A percentile compares a stretch with the other conserved stretches of the same genome.
phyloP scores from a whole-genome alignment of 495 filamentous ascomycete species.

The Hyaloscypha hepaticicola region DNA sequence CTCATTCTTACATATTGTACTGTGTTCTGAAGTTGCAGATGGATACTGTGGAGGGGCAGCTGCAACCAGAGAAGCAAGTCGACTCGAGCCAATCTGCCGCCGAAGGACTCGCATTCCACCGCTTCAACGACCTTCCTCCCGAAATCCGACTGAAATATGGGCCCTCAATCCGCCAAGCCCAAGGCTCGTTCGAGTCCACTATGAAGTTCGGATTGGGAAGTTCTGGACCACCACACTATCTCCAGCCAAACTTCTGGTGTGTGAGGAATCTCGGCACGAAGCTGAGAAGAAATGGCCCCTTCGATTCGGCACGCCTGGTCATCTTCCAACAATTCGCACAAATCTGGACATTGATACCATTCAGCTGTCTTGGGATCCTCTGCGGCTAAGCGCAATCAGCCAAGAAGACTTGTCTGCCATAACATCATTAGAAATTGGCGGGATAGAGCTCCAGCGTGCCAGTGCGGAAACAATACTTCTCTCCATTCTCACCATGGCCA shows the following conservation, averaged over 20 bases:
- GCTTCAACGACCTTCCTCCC: background rate
- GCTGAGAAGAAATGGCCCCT: background rate
- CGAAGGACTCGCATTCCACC: background rate
- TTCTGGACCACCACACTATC: background rate
- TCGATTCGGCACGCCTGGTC: background rate
- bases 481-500: background rate
- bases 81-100: background rate
- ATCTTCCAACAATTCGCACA: background rate
- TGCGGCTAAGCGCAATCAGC: background rate
- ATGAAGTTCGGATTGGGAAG: background rate
- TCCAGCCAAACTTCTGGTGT: background rate
- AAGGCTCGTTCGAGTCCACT: background rate
- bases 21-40: background rate
- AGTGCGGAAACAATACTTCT: background rate
- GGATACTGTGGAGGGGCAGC: background rate
- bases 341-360: background rate
- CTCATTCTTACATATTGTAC: background rate
- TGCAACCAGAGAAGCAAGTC: too few species aligned
- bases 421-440: background rate
- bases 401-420: slow-evolving; percentile 1
- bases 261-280: background rate
- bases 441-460: background rate
- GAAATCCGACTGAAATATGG: background rate
- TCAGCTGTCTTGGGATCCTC: background rate
- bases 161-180: background rate